A percentile compares a stretch with the other conserved stretches of the same genome.
Conservation (phyloP, 495 filamentous ascomycete genomes). For the Platismatia glauca region DNA sequence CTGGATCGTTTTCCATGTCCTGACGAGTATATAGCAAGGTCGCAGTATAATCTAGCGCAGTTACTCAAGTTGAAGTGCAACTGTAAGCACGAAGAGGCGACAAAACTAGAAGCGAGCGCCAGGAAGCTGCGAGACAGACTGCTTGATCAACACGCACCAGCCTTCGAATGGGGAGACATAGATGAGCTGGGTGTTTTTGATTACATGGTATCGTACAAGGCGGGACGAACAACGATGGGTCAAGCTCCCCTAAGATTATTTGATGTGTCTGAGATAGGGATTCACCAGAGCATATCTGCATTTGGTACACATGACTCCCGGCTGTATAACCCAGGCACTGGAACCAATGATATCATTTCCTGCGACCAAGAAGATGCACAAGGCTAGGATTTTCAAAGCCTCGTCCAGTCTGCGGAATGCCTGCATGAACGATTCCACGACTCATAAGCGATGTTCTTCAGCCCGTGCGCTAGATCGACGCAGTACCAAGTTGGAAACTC, state of each 20-base stretch:
- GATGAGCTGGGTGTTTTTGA: background rate
- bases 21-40: background rate
- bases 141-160: background rate
- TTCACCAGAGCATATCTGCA: conserved; percentile 1
- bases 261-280: background rate
- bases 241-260: background rate
- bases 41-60: background rate
- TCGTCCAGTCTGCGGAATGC: background rate
- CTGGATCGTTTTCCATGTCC: background rate
- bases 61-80: background rate
- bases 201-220: conserved; percentile 3
- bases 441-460: background rate
- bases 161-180: background rate
- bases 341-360: background rate
- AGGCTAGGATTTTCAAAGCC: background rate
- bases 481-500: background rate
- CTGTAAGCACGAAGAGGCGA: background rate
- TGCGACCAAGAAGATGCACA: background rate
- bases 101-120: background rate
- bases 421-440: background rate
- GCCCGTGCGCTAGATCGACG: background rate
- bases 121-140: background rate
- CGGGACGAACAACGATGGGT: background rate
- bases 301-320: background rate
- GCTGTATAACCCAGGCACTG: background rate